Base-by-base conservation (phyloP, 2,329 filamentous ascomycete genomes). In the Paecilomyces dactylethromorphus region DNA sequence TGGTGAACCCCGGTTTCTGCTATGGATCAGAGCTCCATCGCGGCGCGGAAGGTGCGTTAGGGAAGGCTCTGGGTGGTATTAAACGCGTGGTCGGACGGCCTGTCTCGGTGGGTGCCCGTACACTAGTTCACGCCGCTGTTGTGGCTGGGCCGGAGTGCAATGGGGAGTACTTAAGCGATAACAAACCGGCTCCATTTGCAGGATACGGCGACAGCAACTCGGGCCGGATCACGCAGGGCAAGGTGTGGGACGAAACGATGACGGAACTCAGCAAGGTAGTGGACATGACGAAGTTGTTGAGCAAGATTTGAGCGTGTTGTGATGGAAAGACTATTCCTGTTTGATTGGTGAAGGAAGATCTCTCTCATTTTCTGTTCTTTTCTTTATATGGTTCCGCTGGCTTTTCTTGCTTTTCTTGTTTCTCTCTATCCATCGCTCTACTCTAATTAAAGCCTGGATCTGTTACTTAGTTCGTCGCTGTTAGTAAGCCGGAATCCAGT, bases 1-100 rank as follows among this genome's bases (percentile, higher is more conserved):
- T 65, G 26, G 59, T 66, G 22, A 69, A 68, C 54, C 66, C 67
- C 2, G 67, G 66, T 21, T 58, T 68, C 6, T 68, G 66, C 57
- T 55, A 60, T n/a, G 59, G 59, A 2, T 60, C 56, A 4, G 59
- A 56, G 32, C 49, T 60, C 6, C 59, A 60, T 31, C 56, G 59
- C 21, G 35, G 24, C 22, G 54, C 49, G 1, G 54, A 50, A 33
- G 59, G 59, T 1, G 56, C 29, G 10, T 33, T 58, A 8, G 59
- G 56, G 3, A 55, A 45, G 32, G n/a, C 56, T 32, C 24, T 60
- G 3, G 56, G 50, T 1, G 24, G 32, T 5, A 18, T 61, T 15
- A 61, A 59, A 29, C 60, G 62, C 21, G 53, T 57, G 2, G 54
- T 68, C 26, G 62, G 32, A n/a, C 53, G 65, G 22, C 58, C 63